Evolutionary conservation across 192 early-diverging fungal genomes (phyloP), one percentile per base, ranked within the genome.

Genomic region (Physocladia obscura): DNA sequence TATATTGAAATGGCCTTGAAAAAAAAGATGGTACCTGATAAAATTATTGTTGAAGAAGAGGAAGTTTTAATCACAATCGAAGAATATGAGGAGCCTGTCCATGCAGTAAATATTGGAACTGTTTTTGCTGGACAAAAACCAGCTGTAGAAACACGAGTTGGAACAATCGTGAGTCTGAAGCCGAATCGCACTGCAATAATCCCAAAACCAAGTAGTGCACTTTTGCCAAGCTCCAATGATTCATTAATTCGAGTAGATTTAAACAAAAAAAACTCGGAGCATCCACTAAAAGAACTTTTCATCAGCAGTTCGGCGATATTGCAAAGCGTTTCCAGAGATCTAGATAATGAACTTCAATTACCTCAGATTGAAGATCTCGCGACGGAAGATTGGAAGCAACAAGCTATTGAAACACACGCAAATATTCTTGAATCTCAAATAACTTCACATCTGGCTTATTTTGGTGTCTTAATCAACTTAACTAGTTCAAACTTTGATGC

Each of bases 1-100:
- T 88, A 88, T 68, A 87, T 88, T 77, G 86, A 87, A 63, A 88
- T 88, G 40, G 83, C 85, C 48, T 57, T 88, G 47, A 88, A 87
- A 61, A 81, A 81, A 61, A 71, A 79, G 34, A 84, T 81, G 27
- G 81, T 85, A 30, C 78, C 86, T 1, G 79, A 81, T 27, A 80
- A 81, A 51, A 69, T 74, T 4, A 69, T 85, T 3, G 57, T 61
- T 3, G 69, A 71, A 36, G 69, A 71, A 50, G 78, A 78, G 30
- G 86, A 88, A 67, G 82, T 83, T 57, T 77, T 79, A 30, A 80
- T 79, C 3, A 74, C 77, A 1, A 62, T 78, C 27, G 86, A 88
- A 61, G 86, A 88, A 52, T 87, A 82, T 62, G 75, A 85, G 2
- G 51, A 73, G 5, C 85, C 85, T 1, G 71, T 61, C 15, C 26